Conservation (phyloP, 1,284 basidiomycete species). For the Malassezia equina region DNA sequence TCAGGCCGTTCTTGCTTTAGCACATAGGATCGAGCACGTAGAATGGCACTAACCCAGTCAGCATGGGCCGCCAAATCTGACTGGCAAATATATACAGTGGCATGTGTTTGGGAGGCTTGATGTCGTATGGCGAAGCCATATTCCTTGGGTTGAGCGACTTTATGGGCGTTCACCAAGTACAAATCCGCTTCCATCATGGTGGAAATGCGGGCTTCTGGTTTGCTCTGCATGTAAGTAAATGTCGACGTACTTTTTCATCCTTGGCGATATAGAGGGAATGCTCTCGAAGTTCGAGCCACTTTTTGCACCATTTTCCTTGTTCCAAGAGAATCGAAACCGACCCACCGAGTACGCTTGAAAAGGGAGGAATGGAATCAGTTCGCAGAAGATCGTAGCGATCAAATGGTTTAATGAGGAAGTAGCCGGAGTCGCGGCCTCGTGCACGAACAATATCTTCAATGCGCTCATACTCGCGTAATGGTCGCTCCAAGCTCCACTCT, state of each 20-base stretch:
- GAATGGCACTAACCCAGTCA: slow-evolving; percentile 40
- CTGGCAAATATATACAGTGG: slow-evolving; percentile 38
- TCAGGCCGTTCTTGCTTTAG: slow-evolving; percentile 37
- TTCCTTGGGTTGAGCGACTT: slow-evolving; percentile 34
- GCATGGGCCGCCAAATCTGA: slow-evolving; percentile 38
- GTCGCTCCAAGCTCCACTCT: slow-evolving; percentile 38
- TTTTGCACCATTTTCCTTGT: slow-evolving; percentile 38
- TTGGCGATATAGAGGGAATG: slow-evolving; percentile 40
- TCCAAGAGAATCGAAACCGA: slow-evolving; percentile 38
- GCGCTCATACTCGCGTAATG: slow-evolving; percentile 44
- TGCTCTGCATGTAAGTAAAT: slow-evolving; percentile 20
- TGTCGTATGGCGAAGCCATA: slow-evolving; percentile 39
- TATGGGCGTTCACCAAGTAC: slow-evolving; percentile 31
- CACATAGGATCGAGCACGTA: slow-evolving; percentile 42
- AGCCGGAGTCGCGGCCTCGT: slow-evolving; percentile 26
- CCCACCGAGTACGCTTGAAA: slow-evolving; percentile 35
- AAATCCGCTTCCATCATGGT: slow-evolving; percentile 38
- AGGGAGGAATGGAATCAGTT: slow-evolving; percentile 27
- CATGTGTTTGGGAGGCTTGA: slow-evolving; percentile 14
- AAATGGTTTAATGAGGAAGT: slow-evolving; percentile 37
- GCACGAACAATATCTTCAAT: slow-evolving; percentile 30
- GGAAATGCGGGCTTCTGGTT: slow-evolving; percentile 35
- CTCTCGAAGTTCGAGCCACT: slow-evolving; percentile 46
- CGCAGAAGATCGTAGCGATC: slow-evolving; percentile 34
- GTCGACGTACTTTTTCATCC: slow-evolving; percentile 28